These are phyloP conservation scores for Termitomyces titanicus DNA, from an alignment of 768 basidiomycete species.

Conservation along the genomic window DNA sequence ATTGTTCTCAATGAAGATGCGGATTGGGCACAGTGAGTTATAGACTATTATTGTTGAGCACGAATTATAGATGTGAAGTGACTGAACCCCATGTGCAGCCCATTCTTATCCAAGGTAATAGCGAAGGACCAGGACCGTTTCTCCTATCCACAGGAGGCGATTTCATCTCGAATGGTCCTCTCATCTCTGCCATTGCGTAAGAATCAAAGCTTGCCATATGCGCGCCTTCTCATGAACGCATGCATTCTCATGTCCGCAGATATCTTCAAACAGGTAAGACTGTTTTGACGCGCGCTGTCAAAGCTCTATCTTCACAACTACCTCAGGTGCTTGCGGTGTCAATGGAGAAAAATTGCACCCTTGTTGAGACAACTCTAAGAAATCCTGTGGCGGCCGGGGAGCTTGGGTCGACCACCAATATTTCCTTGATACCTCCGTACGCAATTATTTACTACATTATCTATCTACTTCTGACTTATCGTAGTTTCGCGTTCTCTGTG, in stretches of 20 bases:
- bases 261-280: constrained; percentile 27
- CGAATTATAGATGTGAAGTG: neutral
- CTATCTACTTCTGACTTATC: neutral
- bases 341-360: constrained; percentile 37
- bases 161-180: constrained; percentile 22
- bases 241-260: constrained; percentile 6
- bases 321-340: constrained; percentile 29
- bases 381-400: constrained; percentile 28
- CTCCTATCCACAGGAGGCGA: constrained; percentile 27
- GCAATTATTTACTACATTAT: constrained; percentile 15
- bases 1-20: constrained; percentile 18
- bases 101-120: constrained; percentile 21
- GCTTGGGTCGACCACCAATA: constrained; percentile 30
- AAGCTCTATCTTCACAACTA: neutral
- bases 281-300: neutral
- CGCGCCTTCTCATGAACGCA: neutral
- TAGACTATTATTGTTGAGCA: neutral
- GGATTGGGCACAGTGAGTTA: constrained; percentile 31
- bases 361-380: constrained; percentile 32
- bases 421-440: constrained; percentile 41
- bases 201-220: neutral
- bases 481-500: constrained; percentile 36
- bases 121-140: no score
- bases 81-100: constrained; percentile 15
- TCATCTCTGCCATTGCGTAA: constrained; percentile 34